These are phyloP conservation scores for Stachybotrys chlorohalonatus DNA, from an alignment of 2,329 filamentous ascomycete species.

Conservation along the genomic window DNA sequence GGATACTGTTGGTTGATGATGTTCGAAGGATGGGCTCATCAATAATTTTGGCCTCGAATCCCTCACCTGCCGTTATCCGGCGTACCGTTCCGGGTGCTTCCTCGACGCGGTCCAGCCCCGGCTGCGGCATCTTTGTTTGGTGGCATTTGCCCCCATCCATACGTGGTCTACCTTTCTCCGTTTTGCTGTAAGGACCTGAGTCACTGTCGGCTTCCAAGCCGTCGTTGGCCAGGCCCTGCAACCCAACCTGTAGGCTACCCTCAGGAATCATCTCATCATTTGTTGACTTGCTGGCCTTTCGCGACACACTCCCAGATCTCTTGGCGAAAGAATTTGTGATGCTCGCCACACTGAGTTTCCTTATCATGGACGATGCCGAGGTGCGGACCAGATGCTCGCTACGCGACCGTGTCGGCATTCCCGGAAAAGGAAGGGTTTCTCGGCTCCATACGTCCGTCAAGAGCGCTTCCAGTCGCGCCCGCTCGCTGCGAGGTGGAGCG, in stretches of 20 bases:
- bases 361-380: constrained; percentile 79
- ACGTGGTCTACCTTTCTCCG: neutral
- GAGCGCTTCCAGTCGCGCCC: constrained; percentile 65
- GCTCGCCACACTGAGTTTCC: constrained; percentile 76
- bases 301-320: constrained; percentile 49
- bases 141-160: neutral
- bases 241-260: neutral
- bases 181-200: neutral
- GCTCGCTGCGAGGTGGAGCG: constrained; percentile 64
- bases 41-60: neutral
- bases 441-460: constrained; percentile 78
- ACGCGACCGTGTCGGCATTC: constrained; percentile 58
- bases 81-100: neutral
- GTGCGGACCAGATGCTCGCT: constrained; percentile 65
- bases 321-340: constrained; percentile 69
- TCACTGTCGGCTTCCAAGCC: neutral
- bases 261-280: constrained; percentile 1
- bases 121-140: neutral
- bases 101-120: neutral
- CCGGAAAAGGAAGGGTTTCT: constrained; percentile 72
- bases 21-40: neutral
- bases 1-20: constrained; percentile 5
- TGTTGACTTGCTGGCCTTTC: constrained; percentile 7
- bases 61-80: neutral
- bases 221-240: neutral